phyloP scores from a whole-genome alignment of 2,329 filamentous ascomycete genomes.

The Trichophyton simii region DNA sequence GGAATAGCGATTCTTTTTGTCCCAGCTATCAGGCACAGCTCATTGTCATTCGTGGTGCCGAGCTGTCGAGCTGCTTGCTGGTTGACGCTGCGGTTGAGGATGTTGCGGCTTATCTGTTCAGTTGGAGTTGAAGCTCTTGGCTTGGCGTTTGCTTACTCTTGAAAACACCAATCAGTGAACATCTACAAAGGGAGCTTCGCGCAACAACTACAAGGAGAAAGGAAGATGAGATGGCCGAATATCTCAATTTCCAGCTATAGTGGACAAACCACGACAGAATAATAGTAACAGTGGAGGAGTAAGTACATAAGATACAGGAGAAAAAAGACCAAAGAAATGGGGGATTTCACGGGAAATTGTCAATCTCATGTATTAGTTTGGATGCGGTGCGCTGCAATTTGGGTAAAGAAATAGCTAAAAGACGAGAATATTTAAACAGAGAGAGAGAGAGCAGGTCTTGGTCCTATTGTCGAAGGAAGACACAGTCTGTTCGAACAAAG shows the following conservation, averaged over 20 bases:
- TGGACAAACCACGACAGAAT: conserved; percentile 4
- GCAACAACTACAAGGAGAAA: neutral
- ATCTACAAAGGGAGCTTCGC: neutral
- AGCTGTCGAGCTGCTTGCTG: neutral
- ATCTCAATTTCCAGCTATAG: conserved; percentile 28
- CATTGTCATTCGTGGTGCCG: neutral
- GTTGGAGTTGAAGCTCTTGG: neutral
- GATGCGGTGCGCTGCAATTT: conserved; percentile 5
- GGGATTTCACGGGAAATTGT: conserved; percentile 19
- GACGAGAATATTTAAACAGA: conserved; percentile 7
- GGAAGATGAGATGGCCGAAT: conserved; percentile 32
- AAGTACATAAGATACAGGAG: conserved; percentile 15
- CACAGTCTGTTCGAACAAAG: neutral
- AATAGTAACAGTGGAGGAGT: conserved; percentile 1
- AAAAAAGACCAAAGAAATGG: conserved; percentile 17
- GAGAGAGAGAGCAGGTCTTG: neutral
- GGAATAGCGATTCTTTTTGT: neutral
- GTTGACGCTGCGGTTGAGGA: neutral
- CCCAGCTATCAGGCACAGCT: neutral
- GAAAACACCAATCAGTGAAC: neutral
- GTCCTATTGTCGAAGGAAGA: conserved; percentile 11
- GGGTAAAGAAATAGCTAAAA: neutral
- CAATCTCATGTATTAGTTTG: conserved; percentile 9
- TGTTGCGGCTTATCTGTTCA: conserved; percentile 1
- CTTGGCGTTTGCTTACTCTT: neutral